These are phyloP conservation scores for Wallacemonas sp. DNA, from an alignment of 208 protist species.

Conservation along the genomic window DNA sequence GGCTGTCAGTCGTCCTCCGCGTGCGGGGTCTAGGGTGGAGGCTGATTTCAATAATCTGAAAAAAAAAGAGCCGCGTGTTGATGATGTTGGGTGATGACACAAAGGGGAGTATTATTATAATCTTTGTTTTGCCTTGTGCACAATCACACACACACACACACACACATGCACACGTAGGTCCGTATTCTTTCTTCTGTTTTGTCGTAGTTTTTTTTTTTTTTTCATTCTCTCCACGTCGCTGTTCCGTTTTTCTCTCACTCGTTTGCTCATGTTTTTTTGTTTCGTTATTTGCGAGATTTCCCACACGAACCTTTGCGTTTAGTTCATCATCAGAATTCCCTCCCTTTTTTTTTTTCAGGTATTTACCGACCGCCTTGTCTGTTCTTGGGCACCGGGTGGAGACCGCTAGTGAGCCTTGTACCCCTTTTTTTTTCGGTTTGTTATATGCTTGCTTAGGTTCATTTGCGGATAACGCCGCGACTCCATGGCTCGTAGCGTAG, in stretches of 20 bases:
- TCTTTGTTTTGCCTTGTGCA: too few species aligned
- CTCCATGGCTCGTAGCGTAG: too few species aligned
- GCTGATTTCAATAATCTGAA: background rate
- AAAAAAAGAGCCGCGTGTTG: background rate
- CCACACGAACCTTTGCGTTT: background rate
- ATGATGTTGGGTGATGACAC: too few species aligned
- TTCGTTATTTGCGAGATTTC: background rate
- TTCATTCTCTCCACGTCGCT: too few species aligned
- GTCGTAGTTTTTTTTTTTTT: background rate
- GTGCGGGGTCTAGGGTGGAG: too few species aligned
- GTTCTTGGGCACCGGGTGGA: too few species aligned
- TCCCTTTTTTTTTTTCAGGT: background rate
- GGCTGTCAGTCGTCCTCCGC: conserved; percentile 38
- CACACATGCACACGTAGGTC: background rate
- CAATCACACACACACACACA: too few species aligned
- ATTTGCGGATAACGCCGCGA: background rate
- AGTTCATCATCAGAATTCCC: background rate
- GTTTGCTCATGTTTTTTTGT: background rate
- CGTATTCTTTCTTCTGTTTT: background rate
- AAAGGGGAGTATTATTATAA: too few species aligned
- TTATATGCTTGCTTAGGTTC: conserved; percentile 5
- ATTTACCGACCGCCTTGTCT: background rate
- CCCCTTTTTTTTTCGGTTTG: conserved; percentile 13
- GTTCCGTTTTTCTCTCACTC: conserved; percentile 2
- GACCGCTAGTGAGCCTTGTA: conserved; percentile 16